Evolutionary conservation across 225 moss, liverwort and hornwort genomes (phyloP).

Genomic region (Marchantia polymorpha): DNA sequence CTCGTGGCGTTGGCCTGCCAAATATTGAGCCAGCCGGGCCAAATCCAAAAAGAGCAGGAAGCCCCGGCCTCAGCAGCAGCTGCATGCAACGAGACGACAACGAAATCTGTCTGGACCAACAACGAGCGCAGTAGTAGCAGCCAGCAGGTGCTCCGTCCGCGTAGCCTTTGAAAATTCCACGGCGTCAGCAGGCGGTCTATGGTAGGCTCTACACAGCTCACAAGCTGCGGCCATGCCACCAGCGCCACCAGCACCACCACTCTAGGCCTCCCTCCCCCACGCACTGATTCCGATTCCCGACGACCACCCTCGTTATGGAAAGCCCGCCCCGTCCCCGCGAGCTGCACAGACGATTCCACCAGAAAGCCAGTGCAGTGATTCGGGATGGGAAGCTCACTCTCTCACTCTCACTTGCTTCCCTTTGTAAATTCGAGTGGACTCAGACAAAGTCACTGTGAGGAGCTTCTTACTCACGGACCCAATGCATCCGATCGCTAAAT

Average conservation of each 20-base stretch:
- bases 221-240: background rate
- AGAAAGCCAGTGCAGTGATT: background rate
- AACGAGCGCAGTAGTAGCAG: background rate
- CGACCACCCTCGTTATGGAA: background rate
- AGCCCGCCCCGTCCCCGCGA: too few relatives aligned
- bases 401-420: background rate
- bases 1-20: background rate
- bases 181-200: background rate
- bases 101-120: background rate
- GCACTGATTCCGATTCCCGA: too few relatives aligned
- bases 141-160: background rate
- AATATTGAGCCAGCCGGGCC: background rate
- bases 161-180: background rate
- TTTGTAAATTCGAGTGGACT: background rate
- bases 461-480: background rate
- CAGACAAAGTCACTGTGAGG: background rate
- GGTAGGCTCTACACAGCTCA: background rate
- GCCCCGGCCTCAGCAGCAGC: background rate
- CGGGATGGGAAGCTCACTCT: background rate
- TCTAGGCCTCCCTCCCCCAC: too few relatives aligned
- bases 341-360: background rate
- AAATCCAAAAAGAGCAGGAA: background rate
- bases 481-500: background rate
- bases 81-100: background rate
- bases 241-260: too few relatives aligned